A percentile compares a stretch with the other conserved stretches of the same genome.
phyloP scores from a whole-genome alignment of 306 rosid species.

The Rubus idaeus region DNA sequence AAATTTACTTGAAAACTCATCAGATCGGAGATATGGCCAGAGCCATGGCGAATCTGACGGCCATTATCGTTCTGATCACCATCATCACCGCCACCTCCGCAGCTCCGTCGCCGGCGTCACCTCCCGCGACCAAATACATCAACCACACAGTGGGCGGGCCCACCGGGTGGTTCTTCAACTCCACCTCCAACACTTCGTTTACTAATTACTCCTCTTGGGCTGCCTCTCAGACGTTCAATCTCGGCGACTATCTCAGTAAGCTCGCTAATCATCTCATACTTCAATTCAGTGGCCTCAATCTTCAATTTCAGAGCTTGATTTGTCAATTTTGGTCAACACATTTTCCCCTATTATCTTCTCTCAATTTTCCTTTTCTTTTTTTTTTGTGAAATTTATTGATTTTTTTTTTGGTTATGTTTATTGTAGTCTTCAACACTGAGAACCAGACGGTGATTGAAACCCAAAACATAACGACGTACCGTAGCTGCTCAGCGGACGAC shows the following conservation, averaged over 20 bases:
- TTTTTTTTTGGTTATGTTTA: background rate
- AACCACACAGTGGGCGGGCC: slow-evolving; percentile 80
- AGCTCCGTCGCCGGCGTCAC: slow-evolving; percentile 4
- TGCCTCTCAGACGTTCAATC: slow-evolving; percentile 60
- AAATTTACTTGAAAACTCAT: background rate
- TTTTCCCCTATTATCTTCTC: background rate
- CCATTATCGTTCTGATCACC: slow-evolving; percentile 16
- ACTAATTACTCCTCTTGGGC: slow-evolving; percentile 83
- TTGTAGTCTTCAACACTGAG: slow-evolving; percentile 69
- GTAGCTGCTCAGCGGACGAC: slow-evolving; percentile 56
- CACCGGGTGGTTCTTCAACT: slow-evolving; percentile 78
- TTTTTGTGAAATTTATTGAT: background rate
- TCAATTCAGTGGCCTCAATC: background rate
- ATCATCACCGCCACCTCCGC: background rate
- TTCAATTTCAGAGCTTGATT: background rate
- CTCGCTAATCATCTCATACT: background rate
- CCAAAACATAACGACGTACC: slow-evolving; percentile 54
- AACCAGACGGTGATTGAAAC: slow-evolving; percentile 81
- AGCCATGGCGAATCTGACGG: slow-evolving; percentile 16
- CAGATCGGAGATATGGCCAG: slow-evolving; percentile 25
- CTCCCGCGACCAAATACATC: slow-evolving; percentile 43
- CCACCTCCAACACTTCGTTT: slow-evolving; percentile 59
- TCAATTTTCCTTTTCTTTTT: background rate
- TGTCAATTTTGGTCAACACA: too few species aligned
- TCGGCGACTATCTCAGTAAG: slow-evolving; percentile 84